Percentiles rank a stretch among this genome's conserved stretches.
Conservation (phyloP, 495 filamentous ascomycete genomes). For the Hypoxylon subgilvum region DNA sequence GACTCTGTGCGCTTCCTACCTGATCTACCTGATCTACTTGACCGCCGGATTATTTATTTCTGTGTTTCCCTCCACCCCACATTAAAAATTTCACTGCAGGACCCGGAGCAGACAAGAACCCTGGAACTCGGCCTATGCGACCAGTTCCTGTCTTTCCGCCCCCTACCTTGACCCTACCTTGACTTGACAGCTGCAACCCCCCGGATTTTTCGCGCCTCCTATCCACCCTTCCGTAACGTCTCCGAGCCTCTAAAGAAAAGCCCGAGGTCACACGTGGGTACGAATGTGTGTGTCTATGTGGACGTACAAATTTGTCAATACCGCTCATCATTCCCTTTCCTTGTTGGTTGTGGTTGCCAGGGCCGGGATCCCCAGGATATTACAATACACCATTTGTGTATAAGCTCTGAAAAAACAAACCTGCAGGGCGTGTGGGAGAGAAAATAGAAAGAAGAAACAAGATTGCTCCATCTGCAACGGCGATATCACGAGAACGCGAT, state of each 20-base stretch:
- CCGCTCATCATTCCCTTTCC: conserved; percentile 31
- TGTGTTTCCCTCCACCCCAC: conserved; percentile 16
- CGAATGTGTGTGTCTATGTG: conserved; percentile 29
- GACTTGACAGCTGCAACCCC: conserved; percentile 20
- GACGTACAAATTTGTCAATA: conserved; percentile 31
- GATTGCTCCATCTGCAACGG: conserved; percentile 17
- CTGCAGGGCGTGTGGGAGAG: conserved; percentile 9
- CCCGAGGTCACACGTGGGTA: conserved; percentile 35
- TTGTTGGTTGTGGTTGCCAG: conserved; percentile 30
- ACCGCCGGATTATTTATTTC: conserved; percentile 10
- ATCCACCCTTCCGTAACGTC: conserved; percentile 28
- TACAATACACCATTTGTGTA: conserved; percentile 20
- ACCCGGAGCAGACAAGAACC: too few species aligned
- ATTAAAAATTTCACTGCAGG: conserved; percentile 29
- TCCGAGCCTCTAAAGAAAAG: conserved; percentile 25
- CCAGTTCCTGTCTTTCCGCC: conserved; percentile 29
- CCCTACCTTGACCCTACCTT: conserved; percentile 19
- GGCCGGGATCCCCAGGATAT: conserved; percentile 27
- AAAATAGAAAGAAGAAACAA: conserved; percentile 11
- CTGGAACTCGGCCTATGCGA: conserved; percentile 29
- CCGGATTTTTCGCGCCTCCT: conserved; percentile 34
- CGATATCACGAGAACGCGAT: conserved; percentile 27
- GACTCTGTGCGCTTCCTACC: conserved; percentile 13
- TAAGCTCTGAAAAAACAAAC: conserved; percentile 15
- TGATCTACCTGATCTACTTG: too few species aligned